Base-by-base conservation (phyloP, 2,329 filamentous ascomycete genomes). In the Colletotrichum australisinense region DNA sequence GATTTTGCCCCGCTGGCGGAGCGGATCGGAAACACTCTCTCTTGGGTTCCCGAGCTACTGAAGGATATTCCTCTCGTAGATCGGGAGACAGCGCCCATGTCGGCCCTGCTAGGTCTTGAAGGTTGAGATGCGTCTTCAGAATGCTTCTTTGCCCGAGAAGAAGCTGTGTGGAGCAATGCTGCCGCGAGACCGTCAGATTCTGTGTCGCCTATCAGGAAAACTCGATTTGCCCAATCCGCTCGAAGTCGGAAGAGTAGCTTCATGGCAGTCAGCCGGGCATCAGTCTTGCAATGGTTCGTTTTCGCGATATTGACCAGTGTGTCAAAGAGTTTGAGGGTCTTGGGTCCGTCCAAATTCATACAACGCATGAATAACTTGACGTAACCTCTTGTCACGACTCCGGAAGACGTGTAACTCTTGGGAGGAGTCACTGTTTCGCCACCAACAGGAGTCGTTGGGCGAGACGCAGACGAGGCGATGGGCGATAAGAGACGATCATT, bases 211-310 rank as follows among this genome's bases (percentile, higher is more conserved):
- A 91, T 91, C 66, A 98, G 85, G 71, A 93, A 94, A 4, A 98
- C 88, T 57, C 92, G 89, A 76, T 95, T 91, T 11, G 93, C 91
- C 80, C 93, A 94, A 81, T 98, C 95, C 26, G 95, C 94, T 72
- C 95, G 90, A 35, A 98, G 85, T 56, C 95, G 91, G 80, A 97
- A 96, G 2, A 98, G 85, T 56, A 96, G 83, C 78, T 94, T 95
- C 86, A 95, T 90, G 2, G 93, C 92, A 14, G 91, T 92, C 30
- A 97, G 84, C 7, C 94, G 92, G 64, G 93, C 92, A 81, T 94
- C 92, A 7, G 88, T 85, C 72, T 93, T 92, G 74, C 89, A 90
- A 38, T 87, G 84, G 32, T 86, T 86, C 19, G 88, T 88, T 75
- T 88, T 88, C 6, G 89, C 91, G 76, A 95, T 91, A 65, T 87